phyloP scores from a whole-genome alignment of 768 basidiomycete species.

The Phlebiopsis flavidoalba region DNA sequence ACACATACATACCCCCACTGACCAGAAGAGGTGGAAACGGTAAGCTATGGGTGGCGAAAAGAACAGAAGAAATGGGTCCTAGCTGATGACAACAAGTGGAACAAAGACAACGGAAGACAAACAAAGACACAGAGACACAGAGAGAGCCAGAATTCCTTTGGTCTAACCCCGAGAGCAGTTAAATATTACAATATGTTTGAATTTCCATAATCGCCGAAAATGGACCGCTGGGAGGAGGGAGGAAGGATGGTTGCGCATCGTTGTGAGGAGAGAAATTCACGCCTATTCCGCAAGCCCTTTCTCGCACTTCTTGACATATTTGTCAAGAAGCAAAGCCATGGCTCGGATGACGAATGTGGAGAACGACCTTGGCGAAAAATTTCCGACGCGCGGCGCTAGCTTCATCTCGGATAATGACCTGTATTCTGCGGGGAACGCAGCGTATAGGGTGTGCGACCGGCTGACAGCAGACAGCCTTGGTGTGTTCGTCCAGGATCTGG shows the following conservation, averaged over 20 bases:
- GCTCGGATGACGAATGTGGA: slow-evolving; percentile 88
- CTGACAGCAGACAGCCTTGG: slow-evolving; percentile 61
- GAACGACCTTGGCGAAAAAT: slow-evolving; percentile 87
- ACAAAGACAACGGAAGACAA: background rate
- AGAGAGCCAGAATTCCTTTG: slow-evolving; percentile 2
- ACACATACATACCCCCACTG: slow-evolving; percentile 2
- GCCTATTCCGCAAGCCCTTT: slow-evolving; percentile 82
- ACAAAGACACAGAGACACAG: slow-evolving; percentile 1
- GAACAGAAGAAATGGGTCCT: background rate
- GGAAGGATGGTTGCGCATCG: background rate
- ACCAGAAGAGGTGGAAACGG: background rate
- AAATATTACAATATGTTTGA: slow-evolving; percentile 4
- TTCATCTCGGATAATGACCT: slow-evolving; percentile 63
- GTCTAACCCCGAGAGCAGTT: slow-evolving; percentile 3
- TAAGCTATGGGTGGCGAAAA: background rate
- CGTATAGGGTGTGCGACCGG: slow-evolving; percentile 71
- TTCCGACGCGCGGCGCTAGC: slow-evolving; percentile 69
- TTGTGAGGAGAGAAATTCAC: background rate
- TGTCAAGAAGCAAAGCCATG: slow-evolving; percentile 81
- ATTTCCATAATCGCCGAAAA: background rate
- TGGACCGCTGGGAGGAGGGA: background rate
- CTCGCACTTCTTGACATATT: slow-evolving; percentile 91
- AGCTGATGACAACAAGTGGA: background rate
- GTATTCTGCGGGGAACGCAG: slow-evolving; percentile 60
- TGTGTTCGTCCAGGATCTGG: slow-evolving; percentile 86